Base-by-base conservation (phyloP, 768 basidiomycete genomes). In the Leccinum uliginosum region DNA sequence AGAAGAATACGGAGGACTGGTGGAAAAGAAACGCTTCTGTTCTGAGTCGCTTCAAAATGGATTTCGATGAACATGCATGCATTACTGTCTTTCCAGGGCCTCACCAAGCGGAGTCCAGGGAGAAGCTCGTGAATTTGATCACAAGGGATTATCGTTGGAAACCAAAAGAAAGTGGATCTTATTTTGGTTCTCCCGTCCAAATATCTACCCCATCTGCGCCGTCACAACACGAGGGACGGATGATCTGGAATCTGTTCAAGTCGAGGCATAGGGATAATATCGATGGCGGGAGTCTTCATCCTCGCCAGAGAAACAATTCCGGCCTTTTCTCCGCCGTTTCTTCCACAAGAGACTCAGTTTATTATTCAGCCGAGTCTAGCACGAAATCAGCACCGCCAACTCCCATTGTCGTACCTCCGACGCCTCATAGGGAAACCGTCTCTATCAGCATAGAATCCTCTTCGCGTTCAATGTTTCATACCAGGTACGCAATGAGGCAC, bases 31-130 rank as follows among this genome's bases (percentile, higher is more conserved):
- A 77, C 44, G 60, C 67, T 48, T 14, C 32, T 21, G 8, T 2
- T 7, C 64, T 79, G 54, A 50, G 57, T 40, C 17, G 38, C 1
- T 52, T 67, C 26, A 40, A 56, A 15, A 75, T 78, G 64, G 38
- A 55, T 27, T 76, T 76, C 7, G 62, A 69, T n/a, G 74, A 61
- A 9, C 64, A 73, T 12, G 77, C 64, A 5, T 79, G 78, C 56
- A 63, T 78, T 54, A 76, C 74, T 4, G 61, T 73, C 9, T 56
- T 71, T 44, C 29, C 46, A 17, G 48, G 15, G 1, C 45, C 48
- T 12, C 43, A 23, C 8, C 46, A 4, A 35, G 45, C 15, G 6
- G 67, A 60, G 35, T 68, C 62, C 53, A 59, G 24, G 51, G 11
- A 45, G 35, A 59, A n/a, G 12, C 63, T 68, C 19, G 24, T 50